These are phyloP conservation scores for Hortaea sp. DNA, from an alignment of 2,329 filamentous ascomycete genomes.

Conservation along the genomic window DNA sequence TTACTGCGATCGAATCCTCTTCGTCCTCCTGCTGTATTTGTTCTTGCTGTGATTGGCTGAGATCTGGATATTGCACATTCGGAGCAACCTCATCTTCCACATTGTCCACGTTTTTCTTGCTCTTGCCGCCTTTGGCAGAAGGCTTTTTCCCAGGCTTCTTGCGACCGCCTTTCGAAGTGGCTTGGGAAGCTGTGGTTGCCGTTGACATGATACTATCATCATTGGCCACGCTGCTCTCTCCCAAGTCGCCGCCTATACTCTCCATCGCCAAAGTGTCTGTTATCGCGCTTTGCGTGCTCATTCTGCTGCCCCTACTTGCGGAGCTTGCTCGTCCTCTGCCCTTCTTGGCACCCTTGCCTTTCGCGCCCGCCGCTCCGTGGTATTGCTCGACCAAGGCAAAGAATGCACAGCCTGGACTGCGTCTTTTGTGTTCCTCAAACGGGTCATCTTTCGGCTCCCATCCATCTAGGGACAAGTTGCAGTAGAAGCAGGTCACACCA, in stretches of 20 bases:
- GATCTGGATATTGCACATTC: slow-evolving; percentile 9
- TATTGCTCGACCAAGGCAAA: slow-evolving; percentile 55
- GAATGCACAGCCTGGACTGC: slow-evolving; percentile 72
- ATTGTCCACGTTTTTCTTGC: slow-evolving; percentile 18
- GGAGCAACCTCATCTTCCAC: slow-evolving; percentile 3
- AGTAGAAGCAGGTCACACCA: slow-evolving; percentile 85
- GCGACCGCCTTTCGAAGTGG: slow-evolving; percentile 24
- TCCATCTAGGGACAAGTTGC: slow-evolving; percentile 76
- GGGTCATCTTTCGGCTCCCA: slow-evolving; percentile 94
- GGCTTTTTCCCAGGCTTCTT: slow-evolving; percentile 25
- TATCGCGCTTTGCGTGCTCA: slow-evolving; percentile 39
- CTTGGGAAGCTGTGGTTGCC: slow-evolving; percentile 30
- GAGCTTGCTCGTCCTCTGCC: slow-evolving; percentile 15
- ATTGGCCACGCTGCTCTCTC: slow-evolving; percentile 29
- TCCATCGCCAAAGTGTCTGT: slow-evolving; percentile 15
- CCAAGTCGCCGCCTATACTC: slow-evolving; percentile 9
- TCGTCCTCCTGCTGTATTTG: background rate
- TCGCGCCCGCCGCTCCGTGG: slow-evolving; percentile 22
- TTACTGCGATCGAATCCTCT: slow-evolving; percentile 4
- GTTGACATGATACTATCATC: slow-evolving; percentile 45
- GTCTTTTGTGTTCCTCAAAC: slow-evolving; percentile 75
- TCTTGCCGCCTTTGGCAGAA: slow-evolving; percentile 39
- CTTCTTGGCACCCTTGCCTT: slow-evolving; percentile 14
- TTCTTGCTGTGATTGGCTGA: slow-evolving; percentile 1
- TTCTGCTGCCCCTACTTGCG: slow-evolving; percentile 59